Conservation (phyloP, 768 basidiomycete species). For the Suillus lakei region DNA sequence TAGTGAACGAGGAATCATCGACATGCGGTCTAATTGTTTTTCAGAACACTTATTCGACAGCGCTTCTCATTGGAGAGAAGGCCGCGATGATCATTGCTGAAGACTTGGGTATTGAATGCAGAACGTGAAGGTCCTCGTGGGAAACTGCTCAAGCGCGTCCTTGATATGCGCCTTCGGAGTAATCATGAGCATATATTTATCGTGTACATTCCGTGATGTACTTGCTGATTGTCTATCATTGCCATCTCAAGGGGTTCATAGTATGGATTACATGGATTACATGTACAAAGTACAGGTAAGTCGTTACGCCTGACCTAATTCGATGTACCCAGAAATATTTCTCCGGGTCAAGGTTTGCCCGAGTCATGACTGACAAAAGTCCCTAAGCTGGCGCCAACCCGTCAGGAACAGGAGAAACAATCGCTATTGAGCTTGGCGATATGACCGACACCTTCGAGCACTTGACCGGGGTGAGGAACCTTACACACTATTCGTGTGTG, state of each 20-base stretch:
- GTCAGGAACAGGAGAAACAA: too few species aligned
- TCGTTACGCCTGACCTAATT: neutral
- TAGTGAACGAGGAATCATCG: neutral
- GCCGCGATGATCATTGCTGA: conserved; percentile 62
- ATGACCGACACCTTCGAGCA: too few species aligned
- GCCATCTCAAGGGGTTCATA: neutral
- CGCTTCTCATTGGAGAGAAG: conserved; percentile 60
- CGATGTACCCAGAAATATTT: too few species aligned
- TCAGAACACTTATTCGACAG: conserved; percentile 49
- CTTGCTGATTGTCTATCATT: neutral
- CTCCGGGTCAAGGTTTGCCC: too few species aligned
- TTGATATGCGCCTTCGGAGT: neutral
- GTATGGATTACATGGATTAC: neutral
- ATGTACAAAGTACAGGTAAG: neutral
- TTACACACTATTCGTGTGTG: too few species aligned
- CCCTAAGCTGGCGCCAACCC: too few species aligned
- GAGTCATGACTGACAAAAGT: too few species aligned
- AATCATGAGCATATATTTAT: neutral
- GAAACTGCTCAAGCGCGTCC: neutral
- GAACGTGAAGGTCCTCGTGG: neutral
- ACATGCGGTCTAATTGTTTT: neutral
- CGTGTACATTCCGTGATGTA: neutral
- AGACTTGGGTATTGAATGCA: conserved; percentile 42
- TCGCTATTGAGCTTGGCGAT: too few species aligned
- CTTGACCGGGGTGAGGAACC: too few species aligned